These are phyloP conservation scores for Speleostelium caveatum DNA, from an alignment of 78 protist species.

Conservation along the genomic window DNA sequence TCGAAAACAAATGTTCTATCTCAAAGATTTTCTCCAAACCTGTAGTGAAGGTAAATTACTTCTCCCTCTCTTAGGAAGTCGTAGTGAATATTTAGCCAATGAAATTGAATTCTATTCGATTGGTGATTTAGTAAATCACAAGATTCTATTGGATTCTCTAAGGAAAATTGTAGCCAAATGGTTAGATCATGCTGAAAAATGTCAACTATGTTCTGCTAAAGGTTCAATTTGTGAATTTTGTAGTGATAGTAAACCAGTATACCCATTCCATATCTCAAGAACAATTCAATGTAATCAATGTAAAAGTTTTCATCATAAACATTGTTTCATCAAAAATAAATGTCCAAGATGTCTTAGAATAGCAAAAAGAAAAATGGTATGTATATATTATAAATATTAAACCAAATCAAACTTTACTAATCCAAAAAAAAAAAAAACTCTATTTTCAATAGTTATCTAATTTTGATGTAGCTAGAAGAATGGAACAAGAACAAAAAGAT, in stretches of 20 bases:
- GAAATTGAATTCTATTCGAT: conserved; percentile 33
- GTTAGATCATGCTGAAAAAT: conserved; percentile 55
- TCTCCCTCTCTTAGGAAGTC: neutral
- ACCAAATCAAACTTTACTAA: too few species aligned
- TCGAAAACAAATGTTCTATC: conserved; percentile 43
- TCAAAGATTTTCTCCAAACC: conserved; percentile 47
- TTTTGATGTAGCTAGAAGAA: neutral
- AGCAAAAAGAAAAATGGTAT: conserved; percentile 30
- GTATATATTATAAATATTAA: too few species aligned
- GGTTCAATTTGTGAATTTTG: conserved; percentile 59
- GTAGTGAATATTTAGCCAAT: conserved; percentile 8
- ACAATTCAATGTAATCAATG: conserved; percentile 25
- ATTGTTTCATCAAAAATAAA: conserved; percentile 13
- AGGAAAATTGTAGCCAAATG: conserved; percentile 43
- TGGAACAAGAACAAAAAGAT: too few species aligned
- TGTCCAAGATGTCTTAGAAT: conserved; percentile 61
- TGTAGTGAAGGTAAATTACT: neutral
- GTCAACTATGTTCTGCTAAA: conserved; percentile 22
- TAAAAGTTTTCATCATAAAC: conserved; percentile 25
- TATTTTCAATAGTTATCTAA: too few species aligned
- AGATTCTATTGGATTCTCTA: conserved; percentile 9
- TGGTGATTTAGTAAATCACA: conserved; percentile 24
- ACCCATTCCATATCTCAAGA: conserved; percentile 22
- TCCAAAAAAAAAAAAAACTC: too few species aligned
- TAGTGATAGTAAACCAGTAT: conserved; percentile 16